phyloP scores from a whole-genome alignment of 345 rosid genomes.

The Bretschneidera sinensis region DNA sequence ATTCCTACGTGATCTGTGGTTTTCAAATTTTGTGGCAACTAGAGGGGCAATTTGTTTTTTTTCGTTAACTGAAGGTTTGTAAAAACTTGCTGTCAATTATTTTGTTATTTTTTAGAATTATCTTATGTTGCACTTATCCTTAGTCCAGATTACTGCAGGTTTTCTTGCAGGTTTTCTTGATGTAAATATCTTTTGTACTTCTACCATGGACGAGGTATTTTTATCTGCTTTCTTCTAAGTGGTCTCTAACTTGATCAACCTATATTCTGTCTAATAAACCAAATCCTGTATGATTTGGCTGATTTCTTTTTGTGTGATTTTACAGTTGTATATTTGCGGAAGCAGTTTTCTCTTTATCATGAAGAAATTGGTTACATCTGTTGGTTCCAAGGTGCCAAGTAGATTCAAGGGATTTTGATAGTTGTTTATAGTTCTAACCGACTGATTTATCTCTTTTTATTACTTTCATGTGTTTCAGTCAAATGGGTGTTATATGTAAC shows the following conservation, averaged over 20 bases:
- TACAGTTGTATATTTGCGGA: conserved; percentile 50
- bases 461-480: not conserved
- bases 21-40: not conserved
- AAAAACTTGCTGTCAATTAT: not conserved
- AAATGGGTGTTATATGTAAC: too few relatives aligned
- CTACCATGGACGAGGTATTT: conserved; percentile 30
- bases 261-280: too few relatives aligned
- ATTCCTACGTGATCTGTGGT: too few relatives aligned
- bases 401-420: not conserved
- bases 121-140: not conserved
- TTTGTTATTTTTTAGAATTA: not conserved
- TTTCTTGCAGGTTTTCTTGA: conserved; percentile 25
- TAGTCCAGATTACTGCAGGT: not conserved
- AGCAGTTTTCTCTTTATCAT: conserved; percentile 9
- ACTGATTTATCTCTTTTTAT: not conserved
- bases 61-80: conserved; percentile 17
- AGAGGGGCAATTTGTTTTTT: too few relatives aligned
- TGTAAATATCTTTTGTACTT: conserved; percentile 30
- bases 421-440: conserved; percentile 3
- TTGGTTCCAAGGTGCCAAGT: not conserved
- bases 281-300: not conserved
- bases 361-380: conserved; percentile 9
- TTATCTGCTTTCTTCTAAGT: not conserved
- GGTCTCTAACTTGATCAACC: not conserved
- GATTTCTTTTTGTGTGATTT: conserved; percentile 6